Conservation (phyloP, 148 eudicot genomes). For the Bassia scoparia region DNA sequence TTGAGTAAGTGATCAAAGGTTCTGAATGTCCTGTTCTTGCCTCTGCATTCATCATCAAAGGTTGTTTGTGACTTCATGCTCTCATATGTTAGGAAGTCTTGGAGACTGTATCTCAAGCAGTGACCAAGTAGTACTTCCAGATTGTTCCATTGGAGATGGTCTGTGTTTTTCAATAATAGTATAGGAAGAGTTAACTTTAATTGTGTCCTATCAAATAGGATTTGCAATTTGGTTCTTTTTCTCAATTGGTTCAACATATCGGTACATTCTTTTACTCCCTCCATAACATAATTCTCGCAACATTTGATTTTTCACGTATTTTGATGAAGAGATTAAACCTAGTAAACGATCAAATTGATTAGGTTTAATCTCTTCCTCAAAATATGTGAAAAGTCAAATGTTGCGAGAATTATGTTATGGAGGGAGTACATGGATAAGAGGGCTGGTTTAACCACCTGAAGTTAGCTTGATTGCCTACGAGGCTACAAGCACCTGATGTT, state of each 20-base stretch:
- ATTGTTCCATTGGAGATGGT: not conserved
- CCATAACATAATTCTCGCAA: no score
- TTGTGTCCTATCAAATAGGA: no score
- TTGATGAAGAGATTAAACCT: not conserved
- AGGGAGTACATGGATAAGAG: no score
- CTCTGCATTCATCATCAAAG: not conserved
- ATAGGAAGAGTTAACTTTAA: not conserved
- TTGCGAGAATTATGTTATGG: no score
- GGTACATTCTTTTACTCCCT: no score
- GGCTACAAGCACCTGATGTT: not conserved
- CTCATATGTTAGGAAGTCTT: not conserved
- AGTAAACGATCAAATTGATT: no score
- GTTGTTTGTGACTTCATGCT: not conserved
- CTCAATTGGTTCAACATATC: no score
- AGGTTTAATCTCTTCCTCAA: no score
- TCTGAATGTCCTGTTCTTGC: slow-evolving; percentile 2
- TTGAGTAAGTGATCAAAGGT: not conserved
- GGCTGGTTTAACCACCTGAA: not conserved
- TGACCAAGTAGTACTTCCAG: not conserved
- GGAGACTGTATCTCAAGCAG: not conserved
- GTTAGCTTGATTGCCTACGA: not conserved
- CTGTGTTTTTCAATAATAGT: not conserved
- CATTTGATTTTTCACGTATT: no score
- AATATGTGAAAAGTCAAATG: no score
- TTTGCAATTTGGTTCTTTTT: no score